phyloP scores from a whole-genome alignment of 2,329 filamentous ascomycete genomes.

The Fusarium robinianum region DNA sequence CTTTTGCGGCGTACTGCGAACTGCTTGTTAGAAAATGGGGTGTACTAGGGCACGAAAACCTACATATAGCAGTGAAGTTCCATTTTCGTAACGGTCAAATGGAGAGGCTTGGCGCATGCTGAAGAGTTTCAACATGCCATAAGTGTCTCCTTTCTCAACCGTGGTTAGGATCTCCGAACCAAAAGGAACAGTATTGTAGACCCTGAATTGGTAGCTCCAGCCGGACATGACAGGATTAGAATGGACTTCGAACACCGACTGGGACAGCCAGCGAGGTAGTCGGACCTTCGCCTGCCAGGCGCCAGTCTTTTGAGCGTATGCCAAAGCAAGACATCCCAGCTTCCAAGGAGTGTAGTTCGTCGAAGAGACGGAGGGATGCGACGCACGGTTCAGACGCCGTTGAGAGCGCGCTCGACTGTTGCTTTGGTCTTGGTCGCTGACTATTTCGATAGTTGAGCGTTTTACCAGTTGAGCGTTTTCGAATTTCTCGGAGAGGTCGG shows the following conservation, averaged over 20 bases:
- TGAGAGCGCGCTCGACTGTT: not conserved
- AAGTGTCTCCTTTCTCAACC: constrained; percentile 17
- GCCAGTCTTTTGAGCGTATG: constrained; percentile 7
- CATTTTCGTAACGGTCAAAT: constrained; percentile 25
- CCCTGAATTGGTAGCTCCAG: constrained; percentile 27
- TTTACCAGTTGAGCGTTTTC: not conserved
- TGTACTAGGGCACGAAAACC: not conserved
- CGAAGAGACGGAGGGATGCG: not conserved
- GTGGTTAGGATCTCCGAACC: constrained; percentile 22
- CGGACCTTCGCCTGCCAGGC: constrained; percentile 32
- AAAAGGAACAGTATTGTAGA: constrained; percentile 29
- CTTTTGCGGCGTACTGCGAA: constrained; percentile 19
- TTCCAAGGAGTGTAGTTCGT: constrained; percentile 13
- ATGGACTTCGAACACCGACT: constrained; percentile 18
- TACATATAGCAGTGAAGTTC: constrained; percentile 26
- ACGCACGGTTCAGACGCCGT: not conserved
- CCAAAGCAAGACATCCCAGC: constrained; percentile 15
- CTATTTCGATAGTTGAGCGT: not conserved
- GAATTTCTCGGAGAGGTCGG: constrained; percentile 9
- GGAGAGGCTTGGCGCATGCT: constrained; percentile 26
- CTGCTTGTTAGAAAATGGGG: not conserved
- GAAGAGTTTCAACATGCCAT: constrained; percentile 31
- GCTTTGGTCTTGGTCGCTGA: not conserved
- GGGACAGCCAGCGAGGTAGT: constrained; percentile 33
- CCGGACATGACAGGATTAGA: constrained; percentile 19